Evolutionary conservation across 164 flowering plant genomes (phyloP).

Genomic region (Cinnamomum micranthum): DNA sequence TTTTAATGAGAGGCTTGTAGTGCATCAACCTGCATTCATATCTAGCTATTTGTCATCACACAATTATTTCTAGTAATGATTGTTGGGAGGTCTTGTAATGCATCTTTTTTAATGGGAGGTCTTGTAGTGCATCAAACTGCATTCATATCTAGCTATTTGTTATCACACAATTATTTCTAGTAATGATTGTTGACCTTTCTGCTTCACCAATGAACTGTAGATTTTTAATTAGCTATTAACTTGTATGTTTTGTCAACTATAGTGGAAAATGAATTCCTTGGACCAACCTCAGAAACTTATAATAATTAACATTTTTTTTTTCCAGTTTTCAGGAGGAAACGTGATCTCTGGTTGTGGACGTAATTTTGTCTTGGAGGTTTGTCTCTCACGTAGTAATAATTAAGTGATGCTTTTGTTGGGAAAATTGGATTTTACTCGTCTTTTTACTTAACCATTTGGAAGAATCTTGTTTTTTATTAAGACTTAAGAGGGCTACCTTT

Average conservation of each 20-base stretch:
- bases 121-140: no score
- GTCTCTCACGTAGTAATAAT: background rate
- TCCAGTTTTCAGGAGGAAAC: slow-evolving; percentile 39
- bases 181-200: no score
- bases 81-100: no score
- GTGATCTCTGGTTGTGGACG: slow-evolving; percentile 26
- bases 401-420: background rate
- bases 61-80: no score
- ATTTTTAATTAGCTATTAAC: background rate
- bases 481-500: background rate
- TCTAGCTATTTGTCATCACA: no score
- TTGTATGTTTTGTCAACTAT: background rate
- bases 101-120: no score
- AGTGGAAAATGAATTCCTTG: background rate
- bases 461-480: no score
- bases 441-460: background rate
- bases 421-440: background rate
- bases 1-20: no score
- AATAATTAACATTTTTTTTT: background rate
- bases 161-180: no score
- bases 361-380: slow-evolving; percentile 46
- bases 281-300: slow-evolving; percentile 2
- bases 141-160: no score
- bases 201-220: background rate
- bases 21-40: no score